Percentiles rank a stretch among this genome's conserved stretches.
Evolutionary conservation across 805 yeast genomes (phyloP).

Genomic region (Schwanniomyces vanrijiae): DNA sequence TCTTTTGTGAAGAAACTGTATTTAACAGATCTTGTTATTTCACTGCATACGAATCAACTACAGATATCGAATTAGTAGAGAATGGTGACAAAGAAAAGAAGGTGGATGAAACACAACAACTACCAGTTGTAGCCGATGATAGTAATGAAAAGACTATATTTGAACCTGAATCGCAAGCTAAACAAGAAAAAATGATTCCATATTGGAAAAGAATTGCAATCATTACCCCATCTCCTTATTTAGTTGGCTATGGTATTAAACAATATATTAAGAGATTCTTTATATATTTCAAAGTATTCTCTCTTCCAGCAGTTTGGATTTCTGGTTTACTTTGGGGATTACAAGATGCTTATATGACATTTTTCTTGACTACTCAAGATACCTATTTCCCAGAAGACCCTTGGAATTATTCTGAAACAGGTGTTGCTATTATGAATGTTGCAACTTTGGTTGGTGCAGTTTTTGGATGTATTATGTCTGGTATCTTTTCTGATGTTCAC

Average conservation of each 20-base stretch:
- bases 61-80: background rate
- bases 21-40: slow-evolving; percentile 54
- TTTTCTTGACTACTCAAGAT: slow-evolving; percentile 73
- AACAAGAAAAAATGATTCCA: slow-evolving; percentile 19
- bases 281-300: slow-evolving; percentile 54
- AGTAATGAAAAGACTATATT: slow-evolving; percentile 4
- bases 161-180: slow-evolving; percentile 6
- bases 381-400: slow-evolving; percentile 65
- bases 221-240: slow-evolving; percentile 57
- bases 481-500: slow-evolving; percentile 57
- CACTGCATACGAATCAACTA: slow-evolving; percentile 6
- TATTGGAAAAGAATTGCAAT: slow-evolving; percentile 48
- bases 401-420: slow-evolving; percentile 61
- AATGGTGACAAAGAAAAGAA: slow-evolving; percentile 7
- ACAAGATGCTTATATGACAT: slow-evolving; percentile 74
- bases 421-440: slow-evolving; percentile 74
- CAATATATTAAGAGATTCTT: slow-evolving; percentile 58
- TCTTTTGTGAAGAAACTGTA: slow-evolving; percentile 70
- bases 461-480: slow-evolving; percentile 67
- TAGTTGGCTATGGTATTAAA: slow-evolving; percentile 63
- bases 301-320: slow-evolving; percentile 62
- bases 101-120: slow-evolving; percentile 10
- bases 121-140: slow-evolving; percentile 9
- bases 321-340: slow-evolving; percentile 80
- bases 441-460: slow-evolving; percentile 68